Percentiles rank a stretch among this genome's conserved stretches.
Conservation (phyloP, 805 yeast species). For the Naumovozyma dairenensis region DNA sequence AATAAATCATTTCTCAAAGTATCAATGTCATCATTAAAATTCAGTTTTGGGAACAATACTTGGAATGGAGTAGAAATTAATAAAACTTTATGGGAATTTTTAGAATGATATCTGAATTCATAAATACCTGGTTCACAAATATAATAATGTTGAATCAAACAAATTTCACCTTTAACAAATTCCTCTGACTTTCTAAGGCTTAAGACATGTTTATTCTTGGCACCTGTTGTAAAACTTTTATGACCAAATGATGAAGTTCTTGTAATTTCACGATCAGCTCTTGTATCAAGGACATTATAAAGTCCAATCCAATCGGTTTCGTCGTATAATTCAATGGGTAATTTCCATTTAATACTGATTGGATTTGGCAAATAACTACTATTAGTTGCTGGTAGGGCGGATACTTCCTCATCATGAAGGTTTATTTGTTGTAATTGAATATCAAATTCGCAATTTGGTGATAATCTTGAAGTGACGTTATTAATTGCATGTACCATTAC, state of each 20-base stretch:
- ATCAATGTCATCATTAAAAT: conserved; percentile 18
- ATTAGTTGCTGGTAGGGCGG: no score
- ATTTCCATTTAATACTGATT: conserved; percentile 43
- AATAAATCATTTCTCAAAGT: conserved; percentile 15
- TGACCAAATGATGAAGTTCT: conserved; percentile 53
- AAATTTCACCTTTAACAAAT: conserved; percentile 35
- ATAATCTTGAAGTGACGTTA: conserved; percentile 13
- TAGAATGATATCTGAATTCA: conserved; percentile 64
- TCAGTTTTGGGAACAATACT: conserved; percentile 35
- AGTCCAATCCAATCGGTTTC: conserved; percentile 68
- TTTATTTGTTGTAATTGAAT: conserved; percentile 22
- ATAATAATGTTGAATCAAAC: conserved; percentile 39
- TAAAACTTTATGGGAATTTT: conserved; percentile 60
- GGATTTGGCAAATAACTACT: conserved; percentile 33
- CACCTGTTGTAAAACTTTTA: conserved; percentile 43
- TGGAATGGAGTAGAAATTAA: conserved; percentile 59
- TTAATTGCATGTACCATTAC: conserved; percentile 13
- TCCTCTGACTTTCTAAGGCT: conserved; percentile 9
- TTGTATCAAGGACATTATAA: conserved; percentile 53
- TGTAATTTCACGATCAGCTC: conserved; percentile 45
- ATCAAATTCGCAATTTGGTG: conserved; percentile 22
- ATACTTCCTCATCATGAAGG: no score
- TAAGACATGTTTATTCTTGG: conserved; percentile 1
- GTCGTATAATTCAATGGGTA: conserved; percentile 38
- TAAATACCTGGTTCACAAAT: conserved; percentile 62